These are phyloP conservation scores for Ophiocordyceps robertsii DNA, from an alignment of 2,329 filamentous ascomycete genomes.

Conservation along the genomic window DNA sequence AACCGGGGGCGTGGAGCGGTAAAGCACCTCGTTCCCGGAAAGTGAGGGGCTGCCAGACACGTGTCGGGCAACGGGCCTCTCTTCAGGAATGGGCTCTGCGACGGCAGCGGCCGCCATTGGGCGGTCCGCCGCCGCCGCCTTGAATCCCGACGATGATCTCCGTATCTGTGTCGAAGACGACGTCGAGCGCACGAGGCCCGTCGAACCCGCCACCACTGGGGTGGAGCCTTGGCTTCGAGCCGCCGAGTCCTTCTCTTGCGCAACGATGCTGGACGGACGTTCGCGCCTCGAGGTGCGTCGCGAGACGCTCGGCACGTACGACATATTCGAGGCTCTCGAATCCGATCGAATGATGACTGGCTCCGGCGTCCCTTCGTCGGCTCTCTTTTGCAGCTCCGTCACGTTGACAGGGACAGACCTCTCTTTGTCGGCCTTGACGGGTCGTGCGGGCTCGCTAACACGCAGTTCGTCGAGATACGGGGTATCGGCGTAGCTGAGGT, in stretches of 20 bases:
- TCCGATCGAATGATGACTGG: conserved; percentile 14
- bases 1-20: conserved; percentile 13
- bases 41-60: conserved; percentile 10
- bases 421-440: conserved; percentile 24
- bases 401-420: conserved; percentile 47
- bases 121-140: conserved; percentile 32
- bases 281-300: conserved; percentile 3
- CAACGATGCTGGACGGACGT: not conserved
- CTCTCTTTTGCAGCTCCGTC: conserved; percentile 50
- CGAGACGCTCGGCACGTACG: conserved; percentile 4
- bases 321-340: conserved; percentile 13
- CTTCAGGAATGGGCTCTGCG: conserved; percentile 5
- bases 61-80: not conserved
- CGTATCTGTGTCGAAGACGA: conserved; percentile 5
- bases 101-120: conserved; percentile 1
- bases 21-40: conserved; percentile 8
- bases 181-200: not conserved
- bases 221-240: conserved; percentile 5
- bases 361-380: conserved; percentile 31
- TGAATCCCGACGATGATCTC: conserved; percentile 16
- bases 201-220: conserved; percentile 5
- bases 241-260: not conserved
- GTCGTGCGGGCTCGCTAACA: conserved; percentile 21
- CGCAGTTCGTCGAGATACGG: conserved; percentile 52
- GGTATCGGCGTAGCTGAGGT: conserved; percentile 62